phyloP scores from a whole-genome alignment of 202 grass and related monocot species.

The Musa balbisiana region DNA sequence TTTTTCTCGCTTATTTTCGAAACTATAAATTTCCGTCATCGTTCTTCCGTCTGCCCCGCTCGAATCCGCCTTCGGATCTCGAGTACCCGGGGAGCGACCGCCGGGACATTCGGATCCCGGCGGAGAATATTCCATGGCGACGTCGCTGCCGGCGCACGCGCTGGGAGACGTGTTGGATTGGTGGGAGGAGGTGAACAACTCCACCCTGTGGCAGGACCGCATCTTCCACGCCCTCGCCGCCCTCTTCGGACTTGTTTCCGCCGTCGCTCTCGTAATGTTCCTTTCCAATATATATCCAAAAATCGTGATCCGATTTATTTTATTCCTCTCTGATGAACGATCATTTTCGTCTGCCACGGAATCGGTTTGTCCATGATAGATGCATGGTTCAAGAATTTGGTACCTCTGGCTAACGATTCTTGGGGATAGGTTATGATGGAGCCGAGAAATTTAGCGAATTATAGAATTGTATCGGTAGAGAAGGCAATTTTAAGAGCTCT shows the following conservation, averaged over 20 bases:
- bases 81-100: background rate
- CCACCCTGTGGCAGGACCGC: constrained; percentile 50
- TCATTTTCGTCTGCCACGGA: constrained; percentile 1
- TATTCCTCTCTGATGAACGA: background rate
- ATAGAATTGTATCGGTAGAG: background rate
- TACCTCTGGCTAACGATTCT: no score
- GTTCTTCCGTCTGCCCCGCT: no score
- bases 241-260: constrained; percentile 52
- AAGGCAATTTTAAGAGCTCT: background rate
- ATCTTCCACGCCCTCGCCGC: constrained; percentile 52
- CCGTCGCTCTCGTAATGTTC: constrained; percentile 50
- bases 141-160: constrained; percentile 29
- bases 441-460: background rate
- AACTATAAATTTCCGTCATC: no score
- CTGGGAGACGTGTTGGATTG: constrained; percentile 31
- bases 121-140: constrained; percentile 1
- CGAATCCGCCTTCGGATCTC: background rate
- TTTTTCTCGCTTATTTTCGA: no score
- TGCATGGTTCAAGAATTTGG: no score
- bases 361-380: no score
- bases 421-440: no score
- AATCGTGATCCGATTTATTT: background rate
- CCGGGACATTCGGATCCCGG: background rate
- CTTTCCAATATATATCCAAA: background rate
- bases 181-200: constrained; percentile 59